These are phyloP conservation scores for Saccharomycopsis fermentans DNA, from an alignment of 805 yeast genomes.

Conservation along the genomic window DNA sequence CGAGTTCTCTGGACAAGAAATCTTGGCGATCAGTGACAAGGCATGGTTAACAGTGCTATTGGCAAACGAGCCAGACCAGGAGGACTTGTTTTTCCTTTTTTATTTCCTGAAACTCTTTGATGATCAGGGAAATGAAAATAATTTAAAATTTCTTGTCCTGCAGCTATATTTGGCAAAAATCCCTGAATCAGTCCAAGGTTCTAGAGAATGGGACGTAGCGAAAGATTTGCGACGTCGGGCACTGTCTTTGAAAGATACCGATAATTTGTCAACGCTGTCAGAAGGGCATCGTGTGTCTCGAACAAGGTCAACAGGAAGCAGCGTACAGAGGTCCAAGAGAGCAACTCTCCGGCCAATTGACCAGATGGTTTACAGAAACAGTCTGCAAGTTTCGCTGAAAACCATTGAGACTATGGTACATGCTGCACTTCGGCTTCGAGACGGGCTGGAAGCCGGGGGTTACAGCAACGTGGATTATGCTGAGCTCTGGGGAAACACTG, in stretches of 20 bases:
- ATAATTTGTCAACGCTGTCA: too few species aligned
- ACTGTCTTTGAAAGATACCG: too few species aligned
- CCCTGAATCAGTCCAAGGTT: too few species aligned
- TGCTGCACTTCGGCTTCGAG: background rate
- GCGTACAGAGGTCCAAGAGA: too few species aligned
- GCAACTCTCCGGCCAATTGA: background rate
- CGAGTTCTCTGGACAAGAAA: background rate
- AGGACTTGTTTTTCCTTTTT: background rate
- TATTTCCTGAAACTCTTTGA: background rate
- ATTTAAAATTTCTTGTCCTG: background rate
- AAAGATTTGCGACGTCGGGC: too few species aligned
- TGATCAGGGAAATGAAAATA: background rate
- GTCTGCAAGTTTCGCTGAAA: background rate
- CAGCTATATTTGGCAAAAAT: background rate
- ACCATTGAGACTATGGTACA: background rate
- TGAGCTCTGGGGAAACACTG: background rate
- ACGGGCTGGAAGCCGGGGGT: background rate
- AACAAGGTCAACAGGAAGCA: too few species aligned
- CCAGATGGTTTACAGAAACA: background rate
- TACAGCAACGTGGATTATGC: background rate
- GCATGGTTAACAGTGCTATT: background rate
- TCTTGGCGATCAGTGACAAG: background rate
- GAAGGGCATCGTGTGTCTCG: too few species aligned
- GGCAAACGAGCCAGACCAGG: background rate
- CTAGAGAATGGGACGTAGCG: too few species aligned